These are phyloP conservation scores for Taphrina betulina DNA, from an alignment of 1,139 yeast species.

Conservation along the genomic window DNA sequence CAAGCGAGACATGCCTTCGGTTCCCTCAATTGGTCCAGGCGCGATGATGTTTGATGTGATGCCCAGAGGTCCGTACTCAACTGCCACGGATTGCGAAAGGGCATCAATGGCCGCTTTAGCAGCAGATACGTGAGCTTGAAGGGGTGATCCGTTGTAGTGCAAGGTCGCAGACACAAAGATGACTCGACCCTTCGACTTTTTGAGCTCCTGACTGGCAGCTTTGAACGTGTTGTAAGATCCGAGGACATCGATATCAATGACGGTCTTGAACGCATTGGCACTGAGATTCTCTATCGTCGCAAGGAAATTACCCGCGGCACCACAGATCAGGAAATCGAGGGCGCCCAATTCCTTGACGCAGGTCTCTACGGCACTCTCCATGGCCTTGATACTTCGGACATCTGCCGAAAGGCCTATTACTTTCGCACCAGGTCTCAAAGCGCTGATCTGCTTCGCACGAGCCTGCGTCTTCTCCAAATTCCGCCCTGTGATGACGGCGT, in stretches of 20 bases:
- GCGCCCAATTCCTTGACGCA: slow-evolving; percentile 68
- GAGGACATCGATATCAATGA: slow-evolving; percentile 74
- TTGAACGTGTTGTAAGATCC: slow-evolving; percentile 87
- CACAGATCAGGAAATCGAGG: slow-evolving; percentile 83
- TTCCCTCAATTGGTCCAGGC: slow-evolving; percentile 79
- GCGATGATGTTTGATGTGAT: slow-evolving; percentile 78
- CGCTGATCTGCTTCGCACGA: slow-evolving; percentile 65
- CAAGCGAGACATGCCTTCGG: slow-evolving; percentile 73
- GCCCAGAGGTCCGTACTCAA: slow-evolving; percentile 82
- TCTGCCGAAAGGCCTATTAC: slow-evolving; percentile 71
- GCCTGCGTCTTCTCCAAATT: slow-evolving; percentile 55
- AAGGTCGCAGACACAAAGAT: slow-evolving; percentile 81
- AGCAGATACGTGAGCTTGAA: slow-evolving; percentile 67
- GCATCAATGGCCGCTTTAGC: slow-evolving; percentile 96
- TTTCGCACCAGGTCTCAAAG: slow-evolving; percentile 58
- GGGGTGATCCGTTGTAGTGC: slow-evolving; percentile 70
- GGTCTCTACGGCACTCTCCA: slow-evolving; percentile 60
- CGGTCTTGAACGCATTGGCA: slow-evolving; percentile 82
- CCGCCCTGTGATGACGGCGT: slow-evolving; percentile 83
- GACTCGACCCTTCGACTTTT: slow-evolving; percentile 60
- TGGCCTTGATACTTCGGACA: slow-evolving; percentile 63
- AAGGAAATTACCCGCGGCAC: slow-evolving; percentile 93
- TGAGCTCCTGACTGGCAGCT: slow-evolving; percentile 52
- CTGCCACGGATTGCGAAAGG: slow-evolving; percentile 70
- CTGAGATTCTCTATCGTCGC: slow-evolving; percentile 76